Percentiles rank a stretch among this genome's conserved stretches.
These are phyloP conservation scores for Paramarasmius palmivorus DNA, from an alignment of 1,284 basidiomycete genomes.

Conservation along the genomic window DNA sequence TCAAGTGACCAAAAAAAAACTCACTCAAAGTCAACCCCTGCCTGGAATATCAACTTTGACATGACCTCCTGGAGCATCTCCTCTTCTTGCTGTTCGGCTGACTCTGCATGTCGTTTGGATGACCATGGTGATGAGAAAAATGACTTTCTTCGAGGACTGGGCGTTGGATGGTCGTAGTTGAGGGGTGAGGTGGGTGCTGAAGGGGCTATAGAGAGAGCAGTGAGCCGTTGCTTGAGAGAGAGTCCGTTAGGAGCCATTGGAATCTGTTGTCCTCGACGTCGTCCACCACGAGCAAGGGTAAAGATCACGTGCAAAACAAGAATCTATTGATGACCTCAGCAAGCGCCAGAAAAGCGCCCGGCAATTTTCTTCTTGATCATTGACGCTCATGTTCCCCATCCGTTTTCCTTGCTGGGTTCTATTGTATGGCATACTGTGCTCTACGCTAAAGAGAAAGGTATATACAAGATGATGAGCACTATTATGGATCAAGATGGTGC, in stretches of 20 bases:
- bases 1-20: slow-evolving; percentile 25
- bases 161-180: slow-evolving; percentile 26
- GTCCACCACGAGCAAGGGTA: neutral
- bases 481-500: too few species aligned
- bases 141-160: slow-evolving; percentile 31
- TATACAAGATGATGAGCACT: too few species aligned
- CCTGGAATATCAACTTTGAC: slow-evolving; percentile 77
- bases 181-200: slow-evolving; percentile 44
- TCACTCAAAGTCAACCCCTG: slow-evolving; percentile 87
- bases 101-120: slow-evolving; percentile 25
- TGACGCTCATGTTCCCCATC: too few species aligned
- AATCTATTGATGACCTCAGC: too few species aligned
- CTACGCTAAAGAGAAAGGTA: too few species aligned
- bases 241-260: slow-evolving; percentile 18
- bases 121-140: slow-evolving; percentile 41
- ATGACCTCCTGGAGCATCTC: slow-evolving; percentile 66
- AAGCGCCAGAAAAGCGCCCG: too few species aligned
- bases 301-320: too few species aligned
- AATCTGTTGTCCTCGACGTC: slow-evolving; percentile 4
- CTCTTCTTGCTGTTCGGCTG: slow-evolving; percentile 32
- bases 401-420: too few species aligned
- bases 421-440: too few species aligned
- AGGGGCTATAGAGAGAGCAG: slow-evolving; percentile 51
- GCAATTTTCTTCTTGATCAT: too few species aligned
- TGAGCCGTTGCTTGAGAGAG: slow-evolving; percentile 59